Conservation (phyloP, 176 grass and related monocot genomes). For the Miscanthus lutarioriparius region DNA sequence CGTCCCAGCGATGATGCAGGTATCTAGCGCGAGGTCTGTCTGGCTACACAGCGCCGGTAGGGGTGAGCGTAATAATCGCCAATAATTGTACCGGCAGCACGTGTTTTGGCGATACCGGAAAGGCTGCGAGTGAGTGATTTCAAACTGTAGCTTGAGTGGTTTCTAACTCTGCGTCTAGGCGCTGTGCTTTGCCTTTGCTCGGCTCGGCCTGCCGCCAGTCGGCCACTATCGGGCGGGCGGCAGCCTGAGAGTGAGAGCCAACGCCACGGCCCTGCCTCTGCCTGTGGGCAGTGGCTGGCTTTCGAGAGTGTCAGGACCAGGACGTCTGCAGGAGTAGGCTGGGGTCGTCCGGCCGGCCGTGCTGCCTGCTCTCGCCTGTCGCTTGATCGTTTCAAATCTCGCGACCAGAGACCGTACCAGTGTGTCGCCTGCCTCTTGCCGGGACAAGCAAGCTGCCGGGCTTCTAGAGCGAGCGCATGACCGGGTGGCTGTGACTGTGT, state of each 20-base stretch:
- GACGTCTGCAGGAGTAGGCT: background rate
- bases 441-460: background rate
- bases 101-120: background rate
- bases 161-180: background rate
- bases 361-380: constrained; percentile 19
- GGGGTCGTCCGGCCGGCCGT: background rate
- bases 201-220: background rate
- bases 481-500: background rate
- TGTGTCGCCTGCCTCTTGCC: background rate
- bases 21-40: background rate
- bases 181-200: background rate
- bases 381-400: constrained; percentile 34
- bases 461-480: background rate
- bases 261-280: background rate
- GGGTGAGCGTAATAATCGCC: background rate
- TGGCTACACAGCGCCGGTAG: background rate
- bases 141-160: no score
- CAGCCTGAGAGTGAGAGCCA: background rate
- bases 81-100: constrained; percentile 42
- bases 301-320: constrained; percentile 24
- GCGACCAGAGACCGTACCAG: background rate
- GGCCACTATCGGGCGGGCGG: background rate
- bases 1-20: background rate
- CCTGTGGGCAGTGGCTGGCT: background rate
- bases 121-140: background rate